phyloP scores from a whole-genome alignment of 2,329 filamentous ascomycete species.

The Emergomyces orientalis region DNA sequence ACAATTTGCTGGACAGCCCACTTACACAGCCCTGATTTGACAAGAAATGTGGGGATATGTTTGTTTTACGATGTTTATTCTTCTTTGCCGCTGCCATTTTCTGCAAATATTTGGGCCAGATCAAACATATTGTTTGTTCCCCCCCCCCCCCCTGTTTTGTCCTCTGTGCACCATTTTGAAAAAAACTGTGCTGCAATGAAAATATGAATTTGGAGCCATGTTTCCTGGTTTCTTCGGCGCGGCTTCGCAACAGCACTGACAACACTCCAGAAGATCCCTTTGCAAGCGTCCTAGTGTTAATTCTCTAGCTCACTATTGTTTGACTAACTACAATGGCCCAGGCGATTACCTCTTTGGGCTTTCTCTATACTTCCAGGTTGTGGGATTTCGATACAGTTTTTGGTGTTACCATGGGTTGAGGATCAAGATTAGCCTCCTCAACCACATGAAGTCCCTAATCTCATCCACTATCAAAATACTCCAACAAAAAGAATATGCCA shows the following conservation, averaged over 20 bases:
- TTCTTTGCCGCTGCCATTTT: neutral
- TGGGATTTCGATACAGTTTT: neutral
- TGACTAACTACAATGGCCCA: neutral
- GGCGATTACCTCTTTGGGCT: conserved; percentile 6
- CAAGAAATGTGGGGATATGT: neutral
- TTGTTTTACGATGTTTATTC: neutral
- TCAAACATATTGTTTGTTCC: neutral
- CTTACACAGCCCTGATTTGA: conserved; percentile 2
- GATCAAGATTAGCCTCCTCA: neutral
- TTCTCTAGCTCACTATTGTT: neutral
- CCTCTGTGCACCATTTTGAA: neutral
- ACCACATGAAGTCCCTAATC: neutral
- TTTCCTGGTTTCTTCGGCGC: neutral
- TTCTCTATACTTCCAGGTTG: neutral
- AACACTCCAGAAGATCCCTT: neutral
- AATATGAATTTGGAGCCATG: neutral
- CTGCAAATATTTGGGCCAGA: neutral
- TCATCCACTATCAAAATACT: neutral
- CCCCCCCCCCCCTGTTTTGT: neutral
- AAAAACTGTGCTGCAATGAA: neutral
- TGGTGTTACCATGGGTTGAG: neutral
- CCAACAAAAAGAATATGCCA: neutral
- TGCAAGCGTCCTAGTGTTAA: neutral
- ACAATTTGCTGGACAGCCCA: neutral
- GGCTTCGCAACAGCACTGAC: neutral